These are phyloP conservation scores for Nasturtium officinale DNA, from an alignment of 345 rosid species.

Conservation along the genomic window DNA sequence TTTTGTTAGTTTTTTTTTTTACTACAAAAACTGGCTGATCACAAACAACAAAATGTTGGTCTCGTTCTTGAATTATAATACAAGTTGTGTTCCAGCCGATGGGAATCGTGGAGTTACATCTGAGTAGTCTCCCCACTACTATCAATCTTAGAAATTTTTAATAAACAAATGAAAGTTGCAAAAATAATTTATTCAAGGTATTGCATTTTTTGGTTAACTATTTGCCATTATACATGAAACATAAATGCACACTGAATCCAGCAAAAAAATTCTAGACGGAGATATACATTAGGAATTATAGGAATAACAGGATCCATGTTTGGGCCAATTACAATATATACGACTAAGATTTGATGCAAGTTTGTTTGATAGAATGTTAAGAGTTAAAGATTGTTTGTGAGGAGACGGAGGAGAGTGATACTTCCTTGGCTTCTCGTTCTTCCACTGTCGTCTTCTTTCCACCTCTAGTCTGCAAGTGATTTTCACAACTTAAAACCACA, in stretches of 20 bases:
- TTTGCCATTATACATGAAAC: neutral
- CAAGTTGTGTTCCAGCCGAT: neutral
- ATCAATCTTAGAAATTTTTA: no score
- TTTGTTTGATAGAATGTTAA: constrained; percentile 36
- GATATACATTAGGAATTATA: neutral
- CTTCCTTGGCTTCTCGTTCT: constrained; percentile 69
- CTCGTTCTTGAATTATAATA: neutral
- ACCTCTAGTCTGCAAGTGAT: constrained; percentile 54
- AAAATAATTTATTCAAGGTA: no score
- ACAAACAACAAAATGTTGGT: neutral
- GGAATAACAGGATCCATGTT: no score
- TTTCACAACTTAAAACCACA: constrained; percentile 12
- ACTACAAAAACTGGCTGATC: neutral
- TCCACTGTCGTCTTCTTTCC: constrained; percentile 50
- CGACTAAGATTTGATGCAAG: neutral
- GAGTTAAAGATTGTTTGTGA: constrained; percentile 52
- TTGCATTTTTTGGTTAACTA: neutral
- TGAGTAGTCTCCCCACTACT: neutral
- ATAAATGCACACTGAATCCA: neutral
- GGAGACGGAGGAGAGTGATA: constrained; percentile 62
- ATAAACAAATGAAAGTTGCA: no score
- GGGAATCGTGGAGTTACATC: neutral
- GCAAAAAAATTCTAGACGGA: neutral
- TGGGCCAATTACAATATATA: constrained; percentile 3
- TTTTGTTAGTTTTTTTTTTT: neutral